Evolutionary conservation across 352 stramenopile genomes (phyloP), one percentile per base, ranked within the genome.

Genomic region (Globisporangium megalacanthum): DNA sequence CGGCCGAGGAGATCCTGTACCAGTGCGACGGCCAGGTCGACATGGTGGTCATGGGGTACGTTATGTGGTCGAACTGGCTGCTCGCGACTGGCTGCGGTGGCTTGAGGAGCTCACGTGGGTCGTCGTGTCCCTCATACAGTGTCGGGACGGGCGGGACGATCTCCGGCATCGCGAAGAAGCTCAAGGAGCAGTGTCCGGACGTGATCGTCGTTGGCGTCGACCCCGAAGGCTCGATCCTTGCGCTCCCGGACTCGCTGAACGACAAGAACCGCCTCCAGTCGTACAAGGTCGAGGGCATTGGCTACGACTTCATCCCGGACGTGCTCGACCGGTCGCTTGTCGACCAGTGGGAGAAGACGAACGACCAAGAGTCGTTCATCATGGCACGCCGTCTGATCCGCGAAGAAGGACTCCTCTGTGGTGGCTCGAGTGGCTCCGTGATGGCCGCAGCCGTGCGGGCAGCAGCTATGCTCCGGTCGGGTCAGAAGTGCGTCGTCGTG

Each of bases 271-370:
- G 89, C 2, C 70, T 97, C 22, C 65, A 86, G 49, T 53, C 85
- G 13, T 98, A 98, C 74, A 78, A 91, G 67, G 94, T 98, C 11
- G 94, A 99, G 70, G 96, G 96, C 7, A 98, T 98, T 58, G 94
- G 96, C 46, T 98, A 98, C 70, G 96, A 98, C 62, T 99, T 98
- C 61, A 96, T 99, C 41, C 96, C 96, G 9, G 72, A 93, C 11
- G 96, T 99, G 20, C 79, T 98, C 15, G 87, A 98, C 68, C 86
- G 94, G 31, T 77, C 60, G 5, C 69, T 98, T 9, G 79, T 98
- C 4, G 93, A 99, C 69, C 52, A 73, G 46, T 99, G 95, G 95
- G 79, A 97, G 56, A 98, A 99, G 77, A 95, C 84, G 17, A 91
- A 96, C 60, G 93, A 98, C 70, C 78, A 89, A 59, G 94, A 98